These are phyloP conservation scores for Starmerella stellata DNA, from an alignment of 805 yeast genomes.

Conservation along the genomic window DNA sequence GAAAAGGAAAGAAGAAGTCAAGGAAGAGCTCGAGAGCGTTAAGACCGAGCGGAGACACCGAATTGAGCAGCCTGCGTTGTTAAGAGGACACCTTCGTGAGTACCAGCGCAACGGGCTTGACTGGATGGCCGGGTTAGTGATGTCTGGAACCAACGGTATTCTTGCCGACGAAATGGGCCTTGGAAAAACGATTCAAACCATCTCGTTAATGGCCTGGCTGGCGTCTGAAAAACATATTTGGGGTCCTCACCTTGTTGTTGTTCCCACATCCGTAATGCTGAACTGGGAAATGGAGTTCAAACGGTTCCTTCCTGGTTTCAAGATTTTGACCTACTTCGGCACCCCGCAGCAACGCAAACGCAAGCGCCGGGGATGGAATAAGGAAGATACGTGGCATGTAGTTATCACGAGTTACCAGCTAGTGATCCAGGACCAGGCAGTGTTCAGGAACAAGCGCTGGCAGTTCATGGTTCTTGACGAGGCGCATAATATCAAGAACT, in stretches of 20 bases:
- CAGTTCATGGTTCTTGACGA: slow-evolving; percentile 93
- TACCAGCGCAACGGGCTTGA: slow-evolving; percentile 93
- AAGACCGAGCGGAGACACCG: too few species aligned
- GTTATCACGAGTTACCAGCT: slow-evolving; percentile 93
- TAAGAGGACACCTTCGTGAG: slow-evolving; percentile 68
- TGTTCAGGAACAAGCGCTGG: slow-evolving; percentile 86
- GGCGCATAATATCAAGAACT: slow-evolving; percentile 94
- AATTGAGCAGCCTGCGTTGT: slow-evolving; percentile 48
- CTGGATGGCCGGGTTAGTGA: slow-evolving; percentile 89
- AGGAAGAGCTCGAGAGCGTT: slow-evolving; percentile 14
- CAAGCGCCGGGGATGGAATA: slow-evolving; percentile 94
- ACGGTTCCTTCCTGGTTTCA: slow-evolving; percentile 94
- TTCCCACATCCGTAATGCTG: slow-evolving; percentile 91
- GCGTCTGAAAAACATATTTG: slow-evolving; percentile 88
- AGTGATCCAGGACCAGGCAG: slow-evolving; percentile 92
- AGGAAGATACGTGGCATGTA: slow-evolving; percentile 86
- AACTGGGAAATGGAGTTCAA: slow-evolving; percentile 99
- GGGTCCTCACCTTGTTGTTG: slow-evolving; percentile 97
- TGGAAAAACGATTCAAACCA: slow-evolving; percentile 90
- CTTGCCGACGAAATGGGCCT: slow-evolving; percentile 98
- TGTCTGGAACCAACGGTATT: slow-evolving; percentile 85
- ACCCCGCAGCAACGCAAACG: slow-evolving; percentile 92
- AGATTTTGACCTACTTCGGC: slow-evolving; percentile 88
- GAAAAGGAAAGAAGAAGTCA: slow-evolving; percentile 15
- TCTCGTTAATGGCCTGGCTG: slow-evolving; percentile 62